These are phyloP conservation scores for Cylindrodendrum hubeiense DNA, from an alignment of 2,329 filamentous ascomycete genomes.

Conservation along the genomic window DNA sequence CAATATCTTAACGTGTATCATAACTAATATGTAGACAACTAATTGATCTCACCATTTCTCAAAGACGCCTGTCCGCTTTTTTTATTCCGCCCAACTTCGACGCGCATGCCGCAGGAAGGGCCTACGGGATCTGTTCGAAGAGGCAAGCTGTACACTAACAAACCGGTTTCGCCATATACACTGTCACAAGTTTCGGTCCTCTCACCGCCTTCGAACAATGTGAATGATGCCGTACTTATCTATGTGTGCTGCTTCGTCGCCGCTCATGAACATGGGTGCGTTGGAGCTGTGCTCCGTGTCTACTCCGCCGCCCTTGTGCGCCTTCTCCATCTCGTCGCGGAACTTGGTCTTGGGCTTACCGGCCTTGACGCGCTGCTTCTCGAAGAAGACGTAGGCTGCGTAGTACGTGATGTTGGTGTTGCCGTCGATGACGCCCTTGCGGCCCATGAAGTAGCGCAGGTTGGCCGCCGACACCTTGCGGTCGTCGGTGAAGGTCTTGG, in stretches of 20 bases:
- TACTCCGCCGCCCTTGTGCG: constrained; percentile 44
- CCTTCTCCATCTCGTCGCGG: constrained; percentile 63
- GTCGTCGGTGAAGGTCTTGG: constrained; percentile 53
- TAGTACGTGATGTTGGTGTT: constrained; percentile 65
- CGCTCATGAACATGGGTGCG: constrained; percentile 18
- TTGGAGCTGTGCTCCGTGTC: constrained; percentile 33
- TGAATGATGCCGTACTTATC: constrained; percentile 40
- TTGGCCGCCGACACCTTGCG: constrained; percentile 57
- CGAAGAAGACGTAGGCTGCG: constrained; percentile 68
- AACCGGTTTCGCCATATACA: neutral
- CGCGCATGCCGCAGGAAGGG: neutral
- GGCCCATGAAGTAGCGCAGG: constrained; percentile 62
- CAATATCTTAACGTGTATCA: neutral
- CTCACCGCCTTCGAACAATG: constrained; percentile 8
- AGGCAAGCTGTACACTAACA: neutral
- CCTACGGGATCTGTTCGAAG: neutral
- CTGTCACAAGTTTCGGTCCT: neutral
- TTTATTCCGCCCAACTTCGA: neutral
- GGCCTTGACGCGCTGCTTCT: constrained; percentile 66
- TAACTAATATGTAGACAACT: neutral
- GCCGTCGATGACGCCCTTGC: constrained; percentile 61
- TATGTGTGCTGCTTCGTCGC: constrained; percentile 18
- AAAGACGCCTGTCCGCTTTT: neutral
- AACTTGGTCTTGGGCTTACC: constrained; percentile 64
- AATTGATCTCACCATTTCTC: neutral